Evolutionary conservation across 306 rosid genomes (phyloP).

Genomic region (Chamaecrista fasciculata): DNA sequence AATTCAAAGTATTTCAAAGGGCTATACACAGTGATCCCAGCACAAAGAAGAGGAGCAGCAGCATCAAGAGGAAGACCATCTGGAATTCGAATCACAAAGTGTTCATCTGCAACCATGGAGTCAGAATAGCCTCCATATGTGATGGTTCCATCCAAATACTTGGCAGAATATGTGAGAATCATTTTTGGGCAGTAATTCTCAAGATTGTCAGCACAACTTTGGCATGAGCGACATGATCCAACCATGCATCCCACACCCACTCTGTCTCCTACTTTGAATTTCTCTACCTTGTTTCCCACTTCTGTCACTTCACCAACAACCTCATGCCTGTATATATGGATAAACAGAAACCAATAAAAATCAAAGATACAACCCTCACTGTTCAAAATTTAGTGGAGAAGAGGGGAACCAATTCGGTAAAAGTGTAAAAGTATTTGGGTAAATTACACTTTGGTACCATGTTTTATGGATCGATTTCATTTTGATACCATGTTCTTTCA

Average conservation of each 20-base stretch:
- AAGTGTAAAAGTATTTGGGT: no score
- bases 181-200: slow-evolving; percentile 33
- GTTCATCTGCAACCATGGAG: slow-evolving; percentile 36
- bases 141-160: slow-evolving; percentile 22
- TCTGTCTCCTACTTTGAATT: slow-evolving; percentile 34
- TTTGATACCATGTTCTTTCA: no score
- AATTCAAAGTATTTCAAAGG: slow-evolving; percentile 37
- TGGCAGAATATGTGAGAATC: slow-evolving; percentile 6
- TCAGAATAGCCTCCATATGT: slow-evolving; percentile 41
- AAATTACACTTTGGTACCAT: no score
- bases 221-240: slow-evolving; percentile 32
- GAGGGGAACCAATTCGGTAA: no score
- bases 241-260: slow-evolving; percentile 37
- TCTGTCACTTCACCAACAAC: slow-evolving; percentile 33
- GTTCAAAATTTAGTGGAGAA: no score
- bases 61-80: slow-evolving; percentile 34
- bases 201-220: slow-evolving; percentile 6
- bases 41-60: slow-evolving; percentile 46
- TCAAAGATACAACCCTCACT: no score
- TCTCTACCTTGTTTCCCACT: slow-evolving; percentile 29
- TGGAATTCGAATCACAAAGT: slow-evolving; percentile 33
- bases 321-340: no score
- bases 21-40: slow-evolving; percentile 46
- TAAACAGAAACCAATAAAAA: no score
- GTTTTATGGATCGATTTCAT: no score